Base-by-base conservation (phyloP, 2,329 filamentous ascomycete species). In the Teratosphaeria pseudoeucalypti region DNA sequence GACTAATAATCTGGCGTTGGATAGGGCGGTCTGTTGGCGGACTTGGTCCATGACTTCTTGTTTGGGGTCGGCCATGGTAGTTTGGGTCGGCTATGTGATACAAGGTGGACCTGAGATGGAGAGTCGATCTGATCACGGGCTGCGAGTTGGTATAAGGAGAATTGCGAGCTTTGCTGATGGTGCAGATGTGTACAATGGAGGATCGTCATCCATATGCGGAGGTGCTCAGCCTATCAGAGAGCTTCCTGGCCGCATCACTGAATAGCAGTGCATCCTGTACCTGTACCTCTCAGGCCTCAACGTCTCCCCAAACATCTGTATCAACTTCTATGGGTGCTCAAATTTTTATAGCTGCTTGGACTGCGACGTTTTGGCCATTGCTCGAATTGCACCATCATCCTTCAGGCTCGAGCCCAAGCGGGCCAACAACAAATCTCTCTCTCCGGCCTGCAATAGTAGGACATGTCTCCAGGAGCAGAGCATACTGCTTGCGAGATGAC, bases 21-120 rank as follows among this genome's bases (percentile, higher is more conserved):
- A 71, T 64, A 81, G 74, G 56, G 79, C 79, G 58, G 77, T 74
- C 71, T 80, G 78, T 72, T 81, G 78, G 63, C 78, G 77, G 62
- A 81, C 73, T 70, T 81, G 78, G 66, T 78, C 76, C 76, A 80
- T 80, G 60, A 81, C 70, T 57, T 74, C 69, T 63, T 73, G 74
- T 65, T 79, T 79, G 56, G 75, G 70, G 70, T 79, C 75, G 65
- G 68, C 67, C 66, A 73, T 73, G 56, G 37, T 68, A n/a, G n/a
- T 7, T 43, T n/a, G n/a, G n/a, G n/a, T 23, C 10, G 43, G 43
- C n/a, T 43, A n/a, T 19, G 43, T 19, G 43, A 19, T 10, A n/a
- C 2, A 1, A 19, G 3, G 16, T 23, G n/a, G 3, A 10, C 23
- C 5, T 49, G 37, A 6, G 52, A 53, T 14, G 52, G 2, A 2